These are phyloP conservation scores for Zoysia matrella DNA, from an alignment of 202 grass and related monocot species.

Conservation along the genomic window DNA sequence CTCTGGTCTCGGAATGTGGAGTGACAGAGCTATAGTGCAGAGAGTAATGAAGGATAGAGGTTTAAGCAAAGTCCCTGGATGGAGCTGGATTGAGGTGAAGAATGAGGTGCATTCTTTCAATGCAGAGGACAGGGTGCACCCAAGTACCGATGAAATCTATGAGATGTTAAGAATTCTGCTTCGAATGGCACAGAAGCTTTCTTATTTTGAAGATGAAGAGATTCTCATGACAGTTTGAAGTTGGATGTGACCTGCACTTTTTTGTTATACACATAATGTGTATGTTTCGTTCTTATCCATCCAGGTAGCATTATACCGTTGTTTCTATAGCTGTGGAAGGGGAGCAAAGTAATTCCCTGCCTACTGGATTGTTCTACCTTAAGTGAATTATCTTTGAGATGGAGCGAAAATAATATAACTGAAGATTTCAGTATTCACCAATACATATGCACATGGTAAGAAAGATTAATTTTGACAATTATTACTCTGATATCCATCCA, in stretches of 20 bases:
- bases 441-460: not conserved
- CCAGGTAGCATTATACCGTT: not conserved
- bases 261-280: not conserved
- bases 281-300: constrained; percentile 26
- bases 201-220: constrained; percentile 29
- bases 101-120: constrained; percentile 74
- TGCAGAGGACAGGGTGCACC: constrained; percentile 64
- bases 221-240: constrained; percentile 21
- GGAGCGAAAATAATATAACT: not conserved
- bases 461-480: not conserved
- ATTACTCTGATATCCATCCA: not conserved
- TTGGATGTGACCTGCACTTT: constrained; percentile 27
- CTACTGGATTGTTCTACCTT: not conserved
- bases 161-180: constrained; percentile 48
- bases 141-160: constrained; percentile 50
- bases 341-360: not conserved
- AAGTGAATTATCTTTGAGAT: not conserved
- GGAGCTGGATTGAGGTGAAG: constrained; percentile 82
- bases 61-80: constrained; percentile 72
- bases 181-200: constrained; percentile 25
- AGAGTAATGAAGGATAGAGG: constrained; percentile 66
- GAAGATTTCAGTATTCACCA: not conserved
- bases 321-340: not conserved
- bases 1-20: constrained; percentile 76
- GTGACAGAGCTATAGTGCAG: constrained; percentile 57